A percentile compares a stretch with the other conserved stretches of the same genome.
phyloP scores from a whole-genome alignment of 306 rosid genomes.

The Pyrus communis region DNA sequence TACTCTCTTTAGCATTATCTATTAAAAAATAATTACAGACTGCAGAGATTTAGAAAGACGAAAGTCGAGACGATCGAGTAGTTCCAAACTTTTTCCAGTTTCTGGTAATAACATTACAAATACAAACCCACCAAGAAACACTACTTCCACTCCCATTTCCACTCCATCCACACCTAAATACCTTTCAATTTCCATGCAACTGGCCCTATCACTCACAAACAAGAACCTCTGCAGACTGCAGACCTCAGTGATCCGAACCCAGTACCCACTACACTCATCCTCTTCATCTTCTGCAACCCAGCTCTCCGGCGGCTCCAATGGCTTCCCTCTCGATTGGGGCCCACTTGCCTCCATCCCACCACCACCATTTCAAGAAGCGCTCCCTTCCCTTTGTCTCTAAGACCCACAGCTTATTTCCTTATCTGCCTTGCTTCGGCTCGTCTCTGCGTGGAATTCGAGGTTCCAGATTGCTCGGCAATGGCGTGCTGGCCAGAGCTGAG shows the following conservation, averaged over 20 bases:
- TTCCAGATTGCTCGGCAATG: constrained; percentile 38
- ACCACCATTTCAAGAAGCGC: constrained; percentile 23
- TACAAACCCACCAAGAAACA: neutral
- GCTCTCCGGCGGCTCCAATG: constrained; percentile 22
- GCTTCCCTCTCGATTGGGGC: constrained; percentile 52
- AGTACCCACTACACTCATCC: too few relatives aligned
- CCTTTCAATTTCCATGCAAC: neutral
- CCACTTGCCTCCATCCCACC: constrained; percentile 30
- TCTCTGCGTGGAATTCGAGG: constrained; percentile 28
- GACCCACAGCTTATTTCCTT: constrained; percentile 22
- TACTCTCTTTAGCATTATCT: too few relatives aligned
- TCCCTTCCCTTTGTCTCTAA: constrained; percentile 18
- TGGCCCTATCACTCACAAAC: neutral
- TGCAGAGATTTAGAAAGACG: too few relatives aligned
- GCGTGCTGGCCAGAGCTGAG: constrained; percentile 62
- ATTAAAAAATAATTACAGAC: too few relatives aligned
- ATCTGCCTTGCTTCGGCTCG: constrained; percentile 30
- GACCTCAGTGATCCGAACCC: neutral
- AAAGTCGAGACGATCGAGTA: neutral
- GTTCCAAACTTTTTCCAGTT: neutral
- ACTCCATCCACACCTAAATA: neutral
- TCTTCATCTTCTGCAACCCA: neutral
- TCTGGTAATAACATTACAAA: neutral
- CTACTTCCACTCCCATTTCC: neutral
- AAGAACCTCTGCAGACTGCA: too few relatives aligned